Evolutionary conservation across 306 rosid genomes (phyloP).

Genomic region (Trifolium repens): DNA sequence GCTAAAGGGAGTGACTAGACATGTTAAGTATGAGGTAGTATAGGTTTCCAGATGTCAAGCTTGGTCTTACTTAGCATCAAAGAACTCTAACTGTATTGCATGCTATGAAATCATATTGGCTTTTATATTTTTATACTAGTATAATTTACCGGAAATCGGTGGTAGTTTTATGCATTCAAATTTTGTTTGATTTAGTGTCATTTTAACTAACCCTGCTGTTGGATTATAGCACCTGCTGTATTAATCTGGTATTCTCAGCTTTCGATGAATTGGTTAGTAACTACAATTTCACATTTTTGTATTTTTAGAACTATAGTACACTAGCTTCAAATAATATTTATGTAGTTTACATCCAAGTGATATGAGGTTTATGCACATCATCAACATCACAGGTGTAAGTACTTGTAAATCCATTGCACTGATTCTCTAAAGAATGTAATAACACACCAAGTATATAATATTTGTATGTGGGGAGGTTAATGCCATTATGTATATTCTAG

Average conservation of each 20-base stretch:
- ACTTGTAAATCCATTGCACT: slow-evolving; percentile 4
- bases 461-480: slow-evolving; percentile 13
- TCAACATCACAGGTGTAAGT: slow-evolving; percentile 14
- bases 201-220: slow-evolving; percentile 11
- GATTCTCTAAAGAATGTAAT: slow-evolving; percentile 30
- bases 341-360: slow-evolving; percentile 11
- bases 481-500: slow-evolving; percentile 9
- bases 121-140: no score
- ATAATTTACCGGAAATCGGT: no score
- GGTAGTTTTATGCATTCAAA: no score
- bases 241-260: slow-evolving; percentile 27
- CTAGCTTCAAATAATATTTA: slow-evolving; percentile 26
- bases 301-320: background rate
- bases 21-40: background rate
- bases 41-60: no score
- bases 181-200: no score
- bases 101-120: no score
- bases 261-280: slow-evolving; percentile 21
- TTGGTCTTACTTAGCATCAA: no score
- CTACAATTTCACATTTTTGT: background rate
- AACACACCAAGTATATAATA: background rate
- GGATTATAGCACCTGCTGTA: background rate
- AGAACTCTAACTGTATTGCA: no score
- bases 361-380: slow-evolving; percentile 34
- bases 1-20: background rate